Percentiles rank a stretch among this genome's conserved stretches.
phyloP scores from a whole-genome alignment of 2,329 filamentous ascomycete species.

The Sporothrix euskadiensis region DNA sequence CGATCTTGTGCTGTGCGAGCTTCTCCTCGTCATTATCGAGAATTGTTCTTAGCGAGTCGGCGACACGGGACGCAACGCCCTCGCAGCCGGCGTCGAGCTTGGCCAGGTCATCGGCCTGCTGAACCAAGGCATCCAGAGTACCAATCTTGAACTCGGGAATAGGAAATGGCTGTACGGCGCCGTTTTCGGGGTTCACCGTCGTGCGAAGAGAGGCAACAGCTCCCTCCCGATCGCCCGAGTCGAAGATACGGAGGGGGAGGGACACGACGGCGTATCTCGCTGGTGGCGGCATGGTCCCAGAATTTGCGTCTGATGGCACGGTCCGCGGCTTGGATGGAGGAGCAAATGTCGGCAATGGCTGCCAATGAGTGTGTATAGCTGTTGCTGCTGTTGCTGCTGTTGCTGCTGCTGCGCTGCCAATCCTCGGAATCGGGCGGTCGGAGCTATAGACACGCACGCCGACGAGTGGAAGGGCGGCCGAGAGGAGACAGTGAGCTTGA shows the following conservation, averaged over 20 bases:
- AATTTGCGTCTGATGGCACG: conserved; percentile 11
- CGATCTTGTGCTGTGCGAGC: conserved; percentile 82
- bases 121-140: conserved; percentile 88
- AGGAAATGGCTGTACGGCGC: conserved; percentile 71
- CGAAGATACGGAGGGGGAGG: conserved; percentile 82
- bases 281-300: conserved; percentile 45
- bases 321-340: not conserved
- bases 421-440: not conserved
- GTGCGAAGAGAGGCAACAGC: conserved; percentile 74
- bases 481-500: not conserved
- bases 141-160: conserved; percentile 98
- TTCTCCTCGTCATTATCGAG: conserved; percentile 83
- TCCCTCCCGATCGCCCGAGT: conserved; percentile 76
- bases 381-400: not conserved
- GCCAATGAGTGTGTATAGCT: not conserved
- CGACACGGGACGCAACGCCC: conserved; percentile 81
- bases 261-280: conserved; percentile 84
- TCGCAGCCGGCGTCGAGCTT: conserved; percentile 83
- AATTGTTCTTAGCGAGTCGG: conserved; percentile 78
- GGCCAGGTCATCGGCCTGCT: conserved; percentile 90
- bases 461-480: not conserved
- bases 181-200: conserved; percentile 72
- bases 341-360: not conserved
- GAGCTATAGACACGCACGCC: not conserved
- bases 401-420: not conserved